Evolutionary conservation across 306 rosid species (phyloP), one percentile per base, ranked within the genome.

Genomic region (Parietaria judaica): DNA sequence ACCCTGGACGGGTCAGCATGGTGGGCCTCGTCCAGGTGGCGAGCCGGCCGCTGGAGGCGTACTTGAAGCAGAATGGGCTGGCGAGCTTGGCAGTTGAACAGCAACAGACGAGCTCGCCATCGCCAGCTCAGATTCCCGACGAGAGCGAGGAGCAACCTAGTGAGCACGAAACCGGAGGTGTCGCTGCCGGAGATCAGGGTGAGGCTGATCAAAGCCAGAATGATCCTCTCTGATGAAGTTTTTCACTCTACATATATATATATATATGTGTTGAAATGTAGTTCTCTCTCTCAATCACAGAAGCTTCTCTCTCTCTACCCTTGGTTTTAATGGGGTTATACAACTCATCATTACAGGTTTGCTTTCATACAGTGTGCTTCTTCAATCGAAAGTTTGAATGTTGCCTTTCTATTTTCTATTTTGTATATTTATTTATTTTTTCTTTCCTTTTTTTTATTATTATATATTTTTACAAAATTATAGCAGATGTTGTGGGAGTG

Each of bases 51-150:
- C 70, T 92, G 47, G 90, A 86, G 48, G 76, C 85, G 3, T 88
- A 88, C 71, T 73, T 92, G 70, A 88, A 88, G 76, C 86, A 86
- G 79, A 92, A 86, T 64, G 99, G 99, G 51, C 89, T 88, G 50
- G 58, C 88, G 43, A 92, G 96, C 81, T 80, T 92, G 83, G 67
- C 73, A 45, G 58, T 86, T 6, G 95, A 91, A 67, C 92, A 83
- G 66, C 89, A 75, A 68, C 89, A 75, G 75, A 73, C 84, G 55
- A 84, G 83, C 66, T 76, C 92, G 23, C 65, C 85, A 8, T 80
- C 98, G 48, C 85, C 71, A 48, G 73, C 77, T 6, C 86, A 83
- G 65, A 82, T 76, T 16, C 53, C 78, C 13, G 79, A 84, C 23
- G 95, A 80, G 64, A 76, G 83, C 5, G 98, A 84, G 67, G 95